A percentile compares a stretch with the other conserved stretches of the same genome.
phyloP scores from a whole-genome alignment of 768 basidiomycete genomes.

The Pulveroboletus sp. region DNA sequence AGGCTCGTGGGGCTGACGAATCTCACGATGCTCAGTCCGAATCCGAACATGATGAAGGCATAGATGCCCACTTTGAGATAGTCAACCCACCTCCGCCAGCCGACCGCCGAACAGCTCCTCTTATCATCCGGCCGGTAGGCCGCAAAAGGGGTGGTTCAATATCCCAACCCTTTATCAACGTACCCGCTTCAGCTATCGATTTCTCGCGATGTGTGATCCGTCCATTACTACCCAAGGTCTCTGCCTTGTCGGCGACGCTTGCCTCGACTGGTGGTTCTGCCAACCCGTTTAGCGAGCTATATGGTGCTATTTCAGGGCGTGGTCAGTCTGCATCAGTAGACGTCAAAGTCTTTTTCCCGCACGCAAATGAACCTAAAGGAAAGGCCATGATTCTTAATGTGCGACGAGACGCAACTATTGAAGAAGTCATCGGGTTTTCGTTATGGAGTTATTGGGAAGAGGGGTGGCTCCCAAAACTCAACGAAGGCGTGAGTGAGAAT shows the following conservation, averaged over 20 bases:
- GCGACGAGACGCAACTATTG: constrained; percentile 83
- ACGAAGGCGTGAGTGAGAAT: constrained; percentile 58
- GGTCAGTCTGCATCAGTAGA: constrained; percentile 57
- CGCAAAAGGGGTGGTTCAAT: constrained; percentile 30
- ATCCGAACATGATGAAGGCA: constrained; percentile 21
- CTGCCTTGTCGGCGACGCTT: constrained; percentile 71
- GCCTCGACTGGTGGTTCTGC: constrained; percentile 56
- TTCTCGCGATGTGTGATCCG: constrained; percentile 53
- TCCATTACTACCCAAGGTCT: constrained; percentile 43
- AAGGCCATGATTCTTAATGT: constrained; percentile 71
- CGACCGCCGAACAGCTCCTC: constrained; percentile 15
- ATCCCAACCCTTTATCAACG: constrained; percentile 19
- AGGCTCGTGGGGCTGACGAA: constrained; percentile 38
- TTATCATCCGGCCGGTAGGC: constrained; percentile 20
- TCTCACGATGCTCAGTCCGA: constrained; percentile 21
- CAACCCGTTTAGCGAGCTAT: constrained; percentile 86
- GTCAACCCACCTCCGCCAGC: constrained; percentile 38
- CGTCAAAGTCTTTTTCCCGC: constrained; percentile 83
- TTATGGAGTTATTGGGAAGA: constrained; percentile 94
- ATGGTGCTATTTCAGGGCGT: constrained; percentile 80
- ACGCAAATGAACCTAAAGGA: constrained; percentile 55
- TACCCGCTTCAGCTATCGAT: constrained; percentile 26
- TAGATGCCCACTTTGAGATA: constrained; percentile 53
- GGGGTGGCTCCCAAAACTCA: constrained; percentile 70
- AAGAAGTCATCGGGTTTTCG: constrained; percentile 93